phyloP scores from a whole-genome alignment of 331 rosid genomes.

The Erythrophleum ivorense region DNA sequence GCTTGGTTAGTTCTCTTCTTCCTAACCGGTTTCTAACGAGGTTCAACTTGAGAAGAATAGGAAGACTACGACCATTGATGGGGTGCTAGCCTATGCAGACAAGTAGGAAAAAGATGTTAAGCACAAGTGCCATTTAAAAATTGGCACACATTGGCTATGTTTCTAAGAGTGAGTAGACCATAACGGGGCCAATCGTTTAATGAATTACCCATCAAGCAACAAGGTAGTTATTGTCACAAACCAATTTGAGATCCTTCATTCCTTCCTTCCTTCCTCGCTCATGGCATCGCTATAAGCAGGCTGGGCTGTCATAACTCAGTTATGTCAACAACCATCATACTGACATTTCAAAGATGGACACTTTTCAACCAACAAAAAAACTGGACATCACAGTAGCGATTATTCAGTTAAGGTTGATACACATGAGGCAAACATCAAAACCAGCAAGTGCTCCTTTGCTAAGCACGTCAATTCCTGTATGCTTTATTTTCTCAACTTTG shows the following conservation, averaged over 20 bases:
- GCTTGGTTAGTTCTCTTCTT: constrained; percentile 42
- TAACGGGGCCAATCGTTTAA: background rate
- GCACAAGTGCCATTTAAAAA: background rate
- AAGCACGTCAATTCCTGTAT: constrained; percentile 48
- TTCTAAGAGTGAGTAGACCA: background rate
- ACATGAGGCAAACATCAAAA: constrained; percentile 23
- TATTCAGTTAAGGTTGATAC: background rate
- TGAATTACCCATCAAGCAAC: background rate
- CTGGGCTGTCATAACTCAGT: constrained; percentile 35
- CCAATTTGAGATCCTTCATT: background rate
- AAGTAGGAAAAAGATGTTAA: background rate
- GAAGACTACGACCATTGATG: background rate
- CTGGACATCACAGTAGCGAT: background rate
- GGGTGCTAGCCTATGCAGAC: background rate
- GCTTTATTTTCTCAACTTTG: constrained; percentile 60
- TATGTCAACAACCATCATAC: constrained; percentile 25
- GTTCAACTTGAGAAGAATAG: constrained; percentile 33
- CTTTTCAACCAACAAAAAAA: background rate
- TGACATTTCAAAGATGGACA: background rate
- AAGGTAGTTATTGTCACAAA: background rate
- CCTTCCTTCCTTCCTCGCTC: background rate
- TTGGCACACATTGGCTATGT: background rate
- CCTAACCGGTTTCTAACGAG: constrained; percentile 20
- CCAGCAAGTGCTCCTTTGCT: constrained; percentile 33
- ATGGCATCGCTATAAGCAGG: background rate